Evolutionary conservation across 2,329 filamentous ascomycete genomes (phyloP).

Genomic region (Aureobasidium sp.): DNA sequence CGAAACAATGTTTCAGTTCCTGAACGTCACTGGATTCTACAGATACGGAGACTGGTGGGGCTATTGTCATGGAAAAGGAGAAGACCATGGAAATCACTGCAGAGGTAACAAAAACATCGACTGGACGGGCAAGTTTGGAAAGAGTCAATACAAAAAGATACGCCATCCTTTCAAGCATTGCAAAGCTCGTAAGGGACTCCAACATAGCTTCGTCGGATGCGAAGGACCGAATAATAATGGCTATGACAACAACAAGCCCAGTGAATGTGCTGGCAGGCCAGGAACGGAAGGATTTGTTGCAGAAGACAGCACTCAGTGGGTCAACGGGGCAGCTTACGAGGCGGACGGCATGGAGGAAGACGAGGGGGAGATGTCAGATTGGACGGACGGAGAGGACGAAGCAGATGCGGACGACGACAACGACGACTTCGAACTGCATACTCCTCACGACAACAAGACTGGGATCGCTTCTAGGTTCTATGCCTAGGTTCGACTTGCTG

Average conservation of each 20-base stretch:
- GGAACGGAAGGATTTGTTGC: neutral
- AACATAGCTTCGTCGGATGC: neutral
- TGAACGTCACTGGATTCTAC: neutral
- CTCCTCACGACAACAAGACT: no score
- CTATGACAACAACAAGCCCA: neutral
- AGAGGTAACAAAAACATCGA: neutral
- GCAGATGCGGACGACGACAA: neutral
- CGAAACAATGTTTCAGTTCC: neutral
- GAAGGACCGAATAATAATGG: conserved; percentile 2
- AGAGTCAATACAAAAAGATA: neutral
- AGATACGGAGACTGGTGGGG: neutral
- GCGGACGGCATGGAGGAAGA: neutral
- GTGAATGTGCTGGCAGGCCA: neutral
- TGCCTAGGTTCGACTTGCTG: no score
- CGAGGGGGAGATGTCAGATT: neutral
- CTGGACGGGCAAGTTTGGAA: neutral
- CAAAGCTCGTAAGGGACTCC: neutral
- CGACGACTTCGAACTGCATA: neutral
- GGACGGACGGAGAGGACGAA: neutral
- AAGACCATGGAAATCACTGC: neutral
- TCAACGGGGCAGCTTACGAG: neutral
- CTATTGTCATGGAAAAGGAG: neutral
- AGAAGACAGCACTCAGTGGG: neutral
- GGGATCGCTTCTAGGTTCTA: no score
- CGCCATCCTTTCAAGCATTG: conserved; percentile 2